Base-by-base conservation (phyloP, 176 grass and related monocot species). In the Tillandsia fasciculata region DNA sequence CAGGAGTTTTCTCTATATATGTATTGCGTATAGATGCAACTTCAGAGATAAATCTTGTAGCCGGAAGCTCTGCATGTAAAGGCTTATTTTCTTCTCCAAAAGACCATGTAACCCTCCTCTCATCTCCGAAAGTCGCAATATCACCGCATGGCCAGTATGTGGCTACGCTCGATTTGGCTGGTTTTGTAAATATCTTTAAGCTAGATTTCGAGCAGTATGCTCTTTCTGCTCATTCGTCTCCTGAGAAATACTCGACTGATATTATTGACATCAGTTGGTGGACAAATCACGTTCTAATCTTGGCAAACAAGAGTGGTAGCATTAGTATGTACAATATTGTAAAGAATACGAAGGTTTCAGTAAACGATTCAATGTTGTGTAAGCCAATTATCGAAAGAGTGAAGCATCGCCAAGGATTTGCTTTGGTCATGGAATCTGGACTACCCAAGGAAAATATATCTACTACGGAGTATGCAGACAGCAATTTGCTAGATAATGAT, bases 261-360 rank as follows among this genome's bases (percentile, higher is more conserved):
- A 65, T 92, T 82, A 80, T 76, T 69, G 86, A 97, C 69, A 80
- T 97, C 52, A 85, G 73, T 85, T 97, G 93, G 93, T 97, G 93
- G 93, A 71, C 81, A 65, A 86, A 97, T 83, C 71, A 78, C 79
- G 81, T 97, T 90, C 84, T 97, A 50, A 70, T 87, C 67, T 24
- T 90, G 48, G 83, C 81, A 75, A 84, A 72, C 22, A 82, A 74
- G 66, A 78, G 75, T 63, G 79, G 79, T 58, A 74, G 67, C 66
- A 64, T 97, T 74, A 82, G 12, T 72, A 85, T 97, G 93, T 97
- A 92, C 69, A 81, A 70, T 64, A 78, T 92, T 27, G 66, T 58
- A 71, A 74, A 78, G 53, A 73, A 82, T 66, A 80, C 12, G 71
- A 42, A 83, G 52, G 71, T 92, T 81, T 90, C 86, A 9, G 72